Conservation (phyloP, 2,329 filamentous ascomycete species). For the Sporothrix pseudoabietina region DNA sequence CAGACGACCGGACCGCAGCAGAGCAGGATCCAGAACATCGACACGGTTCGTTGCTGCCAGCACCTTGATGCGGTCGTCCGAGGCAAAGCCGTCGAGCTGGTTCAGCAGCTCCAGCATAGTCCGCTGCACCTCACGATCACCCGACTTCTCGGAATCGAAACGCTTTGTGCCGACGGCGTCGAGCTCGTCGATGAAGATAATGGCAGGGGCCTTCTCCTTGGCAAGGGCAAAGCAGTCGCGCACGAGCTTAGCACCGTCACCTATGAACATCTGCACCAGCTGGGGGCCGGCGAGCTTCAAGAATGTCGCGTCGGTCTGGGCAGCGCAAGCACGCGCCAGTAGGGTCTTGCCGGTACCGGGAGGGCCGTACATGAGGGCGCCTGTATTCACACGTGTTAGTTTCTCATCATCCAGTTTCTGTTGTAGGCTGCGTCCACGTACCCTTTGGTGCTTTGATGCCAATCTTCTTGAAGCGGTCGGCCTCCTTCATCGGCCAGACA, state of each 20-base stretch:
- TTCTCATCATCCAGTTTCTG: background rate
- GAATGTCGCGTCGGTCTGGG: slow-evolving; percentile 97
- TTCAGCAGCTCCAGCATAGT: slow-evolving; percentile 99
- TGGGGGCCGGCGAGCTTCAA: slow-evolving; percentile 97
- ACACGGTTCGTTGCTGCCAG: slow-evolving; percentile 92
- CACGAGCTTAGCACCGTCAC: slow-evolving; percentile 95
- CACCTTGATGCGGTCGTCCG: slow-evolving; percentile 95
- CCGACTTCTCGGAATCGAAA: slow-evolving; percentile 97
- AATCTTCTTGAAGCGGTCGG: slow-evolving; percentile 98
- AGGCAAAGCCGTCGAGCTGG: slow-evolving; percentile 96
- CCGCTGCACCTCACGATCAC: slow-evolving; percentile 95
- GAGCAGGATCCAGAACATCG: slow-evolving; percentile 87
- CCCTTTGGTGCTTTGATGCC: slow-evolving; percentile 99
- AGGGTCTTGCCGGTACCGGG: slow-evolving; percentile 90
- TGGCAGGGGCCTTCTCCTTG: slow-evolving; percentile 97
- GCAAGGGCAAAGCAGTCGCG: slow-evolving; percentile 96
- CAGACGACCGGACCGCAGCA: slow-evolving; percentile 87
- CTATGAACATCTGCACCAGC: slow-evolving; percentile 99
- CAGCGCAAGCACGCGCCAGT: slow-evolving; percentile 91
- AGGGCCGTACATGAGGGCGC: slow-evolving; percentile 96
- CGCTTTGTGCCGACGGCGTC: slow-evolving; percentile 98
- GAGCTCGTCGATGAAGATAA: slow-evolving; percentile 99
- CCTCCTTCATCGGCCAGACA: slow-evolving; percentile 99
- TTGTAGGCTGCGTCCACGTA: slow-evolving; percentile 47
- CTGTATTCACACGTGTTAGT: slow-evolving; percentile 49